A percentile compares a stretch with the other conserved stretches of the same genome.
phyloP scores from a whole-genome alignment of 2,329 filamentous ascomycete genomes.

The Phaeosphaeriaceae sp. region DNA sequence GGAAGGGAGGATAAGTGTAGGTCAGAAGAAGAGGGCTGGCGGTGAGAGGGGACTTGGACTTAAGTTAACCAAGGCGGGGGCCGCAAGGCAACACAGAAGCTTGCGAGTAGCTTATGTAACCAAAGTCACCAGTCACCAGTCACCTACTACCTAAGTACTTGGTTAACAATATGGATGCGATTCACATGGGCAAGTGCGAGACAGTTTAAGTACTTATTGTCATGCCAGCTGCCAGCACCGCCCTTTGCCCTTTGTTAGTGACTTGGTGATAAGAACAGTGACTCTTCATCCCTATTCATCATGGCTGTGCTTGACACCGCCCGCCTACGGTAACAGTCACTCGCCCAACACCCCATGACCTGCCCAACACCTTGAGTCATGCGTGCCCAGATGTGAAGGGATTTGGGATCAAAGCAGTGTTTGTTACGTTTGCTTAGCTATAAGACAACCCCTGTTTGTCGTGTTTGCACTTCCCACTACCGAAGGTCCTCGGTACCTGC shows the following conservation, averaged over 20 bases:
- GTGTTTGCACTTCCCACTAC: slow-evolving; percentile 24
- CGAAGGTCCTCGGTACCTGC: slow-evolving; percentile 16
- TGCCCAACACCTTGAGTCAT: slow-evolving; percentile 24
- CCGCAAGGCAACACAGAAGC: slow-evolving; percentile 30
- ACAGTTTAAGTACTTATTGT: slow-evolving; percentile 13
- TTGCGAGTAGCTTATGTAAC: slow-evolving; percentile 14
- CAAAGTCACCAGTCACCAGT: slow-evolving; percentile 1
- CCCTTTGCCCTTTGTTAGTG: slow-evolving; percentile 13
- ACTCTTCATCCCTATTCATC: slow-evolving; percentile 25
- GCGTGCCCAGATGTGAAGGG: slow-evolving; percentile 1
- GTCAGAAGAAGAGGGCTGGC: slow-evolving; percentile 34
- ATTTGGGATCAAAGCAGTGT: neutral
- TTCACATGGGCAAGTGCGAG: slow-evolving; percentile 15
- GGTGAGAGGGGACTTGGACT: slow-evolving; percentile 41
- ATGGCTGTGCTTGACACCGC: slow-evolving; percentile 40
- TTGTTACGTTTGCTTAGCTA: too few species aligned
- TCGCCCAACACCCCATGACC: slow-evolving; percentile 38
- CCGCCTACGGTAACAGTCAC: slow-evolving; percentile 38
- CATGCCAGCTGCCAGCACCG: slow-evolving; percentile 24
- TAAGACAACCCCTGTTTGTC: too few species aligned
- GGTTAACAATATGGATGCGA: slow-evolving; percentile 13
- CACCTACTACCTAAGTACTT: neutral
- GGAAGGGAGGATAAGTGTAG: slow-evolving; percentile 33
- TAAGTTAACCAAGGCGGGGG: slow-evolving; percentile 10
- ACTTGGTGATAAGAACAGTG: slow-evolving; percentile 19